Base-by-base conservation (phyloP, 1,284 basidiomycete genomes). In the Stereum hirsutum region DNA sequence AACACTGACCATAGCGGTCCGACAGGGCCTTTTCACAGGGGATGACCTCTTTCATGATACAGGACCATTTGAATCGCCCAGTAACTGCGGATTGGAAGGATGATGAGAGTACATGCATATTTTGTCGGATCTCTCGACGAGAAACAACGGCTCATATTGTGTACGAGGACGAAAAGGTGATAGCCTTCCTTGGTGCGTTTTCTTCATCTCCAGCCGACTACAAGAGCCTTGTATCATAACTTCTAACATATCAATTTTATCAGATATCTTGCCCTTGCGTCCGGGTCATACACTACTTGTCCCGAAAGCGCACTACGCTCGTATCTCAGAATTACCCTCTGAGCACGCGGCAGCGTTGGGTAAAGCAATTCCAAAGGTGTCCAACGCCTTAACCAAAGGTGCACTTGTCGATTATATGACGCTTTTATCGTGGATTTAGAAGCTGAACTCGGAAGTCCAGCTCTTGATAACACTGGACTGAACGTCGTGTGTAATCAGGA, bases 401-500 rank as follows among this genome's bases (percentile, higher is more conserved):
- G 40, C 21, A 52, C 39, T 34, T 26, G 2, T 21, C 15, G 14
- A 21, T 24, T 40, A 42, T 21, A 20, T 17, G 14, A 25, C 25
- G n/a, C 34, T 24, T 43, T 43, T 25, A 38, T 26, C 11, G 15
- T 17, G 12, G 15, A 23, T 25, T 41, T 5, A n/a, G 5, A 31
- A 12, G 28, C 34, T 30, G 34, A 21, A 20, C 30, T 23, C 27
- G 19, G 14, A 19, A 19, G 11, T 24, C 15, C 42, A 85, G 83
- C 77, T 2, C 49, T 83, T 14, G 66, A 72, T 8, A 79, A 85
- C 52, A 81, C 78, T 4, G 81, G 66, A 7, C 62, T 85, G 40
- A 86, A 86, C 54, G 71, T 87, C 6, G 82, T 86, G 3, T 83
- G 81, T 51, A 86, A 86, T 55, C 84, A 89, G 58, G 82, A 87